Base-by-base conservation (phyloP, 1,284 basidiomycete species). In the Golubevia pallescens region DNA sequence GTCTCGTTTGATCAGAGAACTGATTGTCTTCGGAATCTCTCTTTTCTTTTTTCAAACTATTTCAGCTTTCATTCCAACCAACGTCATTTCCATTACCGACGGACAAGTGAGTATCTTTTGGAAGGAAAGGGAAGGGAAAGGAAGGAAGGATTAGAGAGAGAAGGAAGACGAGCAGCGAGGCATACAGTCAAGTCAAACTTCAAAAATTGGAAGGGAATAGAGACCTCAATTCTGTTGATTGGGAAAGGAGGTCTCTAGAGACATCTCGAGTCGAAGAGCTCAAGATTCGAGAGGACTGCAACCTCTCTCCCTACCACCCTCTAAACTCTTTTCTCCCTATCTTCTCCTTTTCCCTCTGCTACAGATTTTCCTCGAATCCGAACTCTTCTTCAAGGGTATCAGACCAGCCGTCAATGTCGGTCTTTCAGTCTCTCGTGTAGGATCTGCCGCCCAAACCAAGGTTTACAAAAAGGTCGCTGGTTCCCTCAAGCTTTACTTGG, bases 401-500 rank as follows among this genome's bases (percentile, higher is more conserved):
- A 93, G 95, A 87, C 95, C 95, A 73, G 96, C 96, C 80, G 97
- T 98, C 88, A 98, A 98, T 90, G 96, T 99, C 90, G 96, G 96
- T 96, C 93, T 99, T 73, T 99, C 96, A 71, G 96, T 99, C 81
- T 99, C 96, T 75, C 96, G 96, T 91, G 96, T 99, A 89, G 96
- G 96, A 87, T 98, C 96, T 62, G 95, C 96, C 86, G 96, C 96
- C 86, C 96, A 99, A 90, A 97, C 95, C 70, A 87, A 87, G 86
- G 92, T 94, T 42, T 57, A 58, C 95, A 99, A 98, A 93, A 94
- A 97, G 89, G 97, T 98, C 85, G 95, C 96, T 81, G 96, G 96
- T 91, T 98, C 95, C 75, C 92, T 98, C 85, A 99, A 99, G 90
- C 91, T 99, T 63, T 98, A 98, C 91, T 93, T 99, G 77, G 96